Percentiles rank a stretch among this genome's conserved stretches.
These are phyloP conservation scores for Aureobasidium leucospermi DNA, from an alignment of 2,329 filamentous ascomycete genomes.

Conservation along the genomic window DNA sequence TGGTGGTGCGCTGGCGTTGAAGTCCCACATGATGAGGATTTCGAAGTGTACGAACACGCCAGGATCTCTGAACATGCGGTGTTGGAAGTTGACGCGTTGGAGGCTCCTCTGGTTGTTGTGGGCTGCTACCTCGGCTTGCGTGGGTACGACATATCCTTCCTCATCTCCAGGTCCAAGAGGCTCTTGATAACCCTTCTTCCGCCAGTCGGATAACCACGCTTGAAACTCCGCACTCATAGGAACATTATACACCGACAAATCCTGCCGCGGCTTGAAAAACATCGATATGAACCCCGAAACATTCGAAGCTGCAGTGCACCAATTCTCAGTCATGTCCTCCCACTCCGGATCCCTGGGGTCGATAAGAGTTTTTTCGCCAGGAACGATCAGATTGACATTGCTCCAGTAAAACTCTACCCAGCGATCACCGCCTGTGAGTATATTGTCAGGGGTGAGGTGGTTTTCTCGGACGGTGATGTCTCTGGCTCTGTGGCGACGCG, in stretches of 20 bases:
- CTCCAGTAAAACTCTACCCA: neutral
- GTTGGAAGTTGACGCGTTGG: neutral
- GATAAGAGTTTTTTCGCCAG: neutral
- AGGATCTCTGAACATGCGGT: no score
- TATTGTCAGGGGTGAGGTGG: neutral
- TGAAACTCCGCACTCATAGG: neutral
- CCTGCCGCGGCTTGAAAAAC: neutral
- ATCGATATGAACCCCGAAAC: neutral
- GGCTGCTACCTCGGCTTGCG: neutral
- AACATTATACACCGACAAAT: neutral
- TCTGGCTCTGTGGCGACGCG: neutral
- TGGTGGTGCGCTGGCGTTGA: neutral
- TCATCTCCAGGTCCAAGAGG: neutral
- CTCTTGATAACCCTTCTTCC: no score
- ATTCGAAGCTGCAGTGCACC: neutral
- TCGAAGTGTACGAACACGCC: neutral
- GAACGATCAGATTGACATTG: neutral
- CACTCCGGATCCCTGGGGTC: neutral
- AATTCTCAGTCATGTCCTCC: neutral
- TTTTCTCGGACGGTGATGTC: neutral
- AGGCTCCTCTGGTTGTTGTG: neutral
- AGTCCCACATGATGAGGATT: slow-evolving; percentile 1
- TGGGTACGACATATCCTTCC: neutral
- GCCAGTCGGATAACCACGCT: neutral
- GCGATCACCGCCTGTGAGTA: neutral